Evolutionary conservation across 768 basidiomycete species (phyloP), one percentile per base, ranked within the genome.

Genomic region (Symmetrospora coprosmae): DNA sequence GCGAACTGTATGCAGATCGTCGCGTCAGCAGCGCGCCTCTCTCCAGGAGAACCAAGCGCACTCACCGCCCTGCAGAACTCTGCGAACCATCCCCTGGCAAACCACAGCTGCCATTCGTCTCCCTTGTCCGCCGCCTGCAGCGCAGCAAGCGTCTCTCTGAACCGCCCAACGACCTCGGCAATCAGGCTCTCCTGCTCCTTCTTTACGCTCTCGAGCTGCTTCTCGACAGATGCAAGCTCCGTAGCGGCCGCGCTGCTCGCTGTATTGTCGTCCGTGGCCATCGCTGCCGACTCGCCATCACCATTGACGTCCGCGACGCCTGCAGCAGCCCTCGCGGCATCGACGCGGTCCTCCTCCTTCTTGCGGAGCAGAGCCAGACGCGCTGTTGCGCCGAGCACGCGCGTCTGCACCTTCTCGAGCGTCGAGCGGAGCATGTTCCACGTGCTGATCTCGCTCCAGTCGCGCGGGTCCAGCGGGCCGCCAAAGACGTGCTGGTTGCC

Each of bases 41-140:
- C n/a, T 16, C 38, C 3, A 23, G 5, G 39, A 45, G 6, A 28
- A 21, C 4, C 14, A 4, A 45, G 3, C 34, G 39, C 21, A 58
- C 55, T 46, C 28, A 58, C 55, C 17, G 41, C 55, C 46, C 55
- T 40, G 41, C 55, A 58, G 43, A 58, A 58, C 31, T 58, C 55
- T 16, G 39, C 43, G 37, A 58, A 58, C 40, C 39, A 58, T 3
- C 55, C 55, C 37, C 25, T 6, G 9, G 37, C 28, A 43, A 58
- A 58, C 55, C 55, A 58, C n/a, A 43, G 25, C 25, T 27, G 8
- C 55, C 55, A 58, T 21, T 16, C 21, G 33, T 58, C 55, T 16
- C n/a, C n/a, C n/a, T n/a, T n/a, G n/a, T n/a, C n/a, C n/a, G n/a
- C n/a, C n/a, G n/a, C n/a, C n/a, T n/a, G n/a, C 6, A 55, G 30